Percentiles rank a stretch among this genome's conserved stretches.
Conservation (phyloP, 2,329 filamentous ascomycete species). For the Paecilomyces fulvus region DNA sequence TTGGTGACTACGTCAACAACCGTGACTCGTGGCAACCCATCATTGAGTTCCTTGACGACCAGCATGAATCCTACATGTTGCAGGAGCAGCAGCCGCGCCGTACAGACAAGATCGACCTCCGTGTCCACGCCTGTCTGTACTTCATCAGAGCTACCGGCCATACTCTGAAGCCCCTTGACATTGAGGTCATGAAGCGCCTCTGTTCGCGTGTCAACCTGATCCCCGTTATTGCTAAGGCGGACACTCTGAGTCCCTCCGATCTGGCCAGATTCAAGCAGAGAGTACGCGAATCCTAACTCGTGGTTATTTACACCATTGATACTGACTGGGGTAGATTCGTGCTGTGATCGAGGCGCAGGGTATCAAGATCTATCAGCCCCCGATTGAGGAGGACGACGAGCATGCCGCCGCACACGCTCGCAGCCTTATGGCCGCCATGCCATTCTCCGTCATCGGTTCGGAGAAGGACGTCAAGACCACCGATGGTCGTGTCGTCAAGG, state of each 20-base stretch:
- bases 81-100: slow-evolving; percentile 99
- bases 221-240: slow-evolving; percentile 95
- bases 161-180: slow-evolving; percentile 96
- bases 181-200: slow-evolving; percentile 99
- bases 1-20: slow-evolving; percentile 99
- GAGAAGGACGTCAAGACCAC: slow-evolving; percentile 98
- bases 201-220: slow-evolving; percentile 98
- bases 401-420: slow-evolving; percentile 90
- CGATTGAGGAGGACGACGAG: slow-evolving; percentile 96
- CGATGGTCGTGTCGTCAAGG: slow-evolving; percentile 96
- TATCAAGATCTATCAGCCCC: slow-evolving; percentile 99
- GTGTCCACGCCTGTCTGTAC: slow-evolving; percentile 96
- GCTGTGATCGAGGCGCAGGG: slow-evolving; percentile 95
- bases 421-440: slow-evolving; percentile 92
- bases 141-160: slow-evolving; percentile 98
- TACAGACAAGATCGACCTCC: slow-evolving; percentile 97
- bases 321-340: slow-evolving; percentile 58
- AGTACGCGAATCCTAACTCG: slow-evolving; percentile 45
- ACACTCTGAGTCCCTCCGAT: slow-evolving; percentile 89
- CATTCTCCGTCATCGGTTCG: slow-evolving; percentile 95
- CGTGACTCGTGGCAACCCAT: slow-evolving; percentile 99
- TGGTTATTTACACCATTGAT: slow-evolving; percentile 11
- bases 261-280: slow-evolving; percentile 90
- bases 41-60: slow-evolving; percentile 98
- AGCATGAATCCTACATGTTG: slow-evolving; percentile 99